phyloP scores from a whole-genome alignment of 768 basidiomycete species.

The Mycena olivaceomarginata region DNA sequence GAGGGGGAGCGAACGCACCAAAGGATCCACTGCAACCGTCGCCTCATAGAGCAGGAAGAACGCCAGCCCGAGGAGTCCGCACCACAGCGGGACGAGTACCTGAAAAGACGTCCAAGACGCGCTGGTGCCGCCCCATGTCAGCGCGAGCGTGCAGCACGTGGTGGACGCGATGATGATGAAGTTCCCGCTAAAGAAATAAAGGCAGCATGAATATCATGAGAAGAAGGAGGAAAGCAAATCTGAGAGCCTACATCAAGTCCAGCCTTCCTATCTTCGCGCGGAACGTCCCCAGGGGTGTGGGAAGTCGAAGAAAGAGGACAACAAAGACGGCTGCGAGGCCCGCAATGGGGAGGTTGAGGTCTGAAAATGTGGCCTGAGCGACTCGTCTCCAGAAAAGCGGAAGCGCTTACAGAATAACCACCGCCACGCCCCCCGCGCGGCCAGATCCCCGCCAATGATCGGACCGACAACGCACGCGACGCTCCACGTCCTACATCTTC shows the following conservation, averaged over 20 bases:
- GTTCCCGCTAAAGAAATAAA: conserved; percentile 54
- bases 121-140: conserved; percentile 65
- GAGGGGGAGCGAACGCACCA: conserved; percentile 49
- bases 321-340: conserved; percentile 51
- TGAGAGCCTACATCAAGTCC: conserved; percentile 57
- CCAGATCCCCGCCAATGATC: conserved; percentile 57
- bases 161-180: conserved; percentile 54
- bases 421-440: conserved; percentile 57
- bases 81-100: conserved; percentile 64
- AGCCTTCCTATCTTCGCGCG: conserved; percentile 57
- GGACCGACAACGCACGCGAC: conserved; percentile 57
- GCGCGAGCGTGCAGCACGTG: conserved; percentile 51
- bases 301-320: conserved; percentile 55
- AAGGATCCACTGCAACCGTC: conserved; percentile 53
- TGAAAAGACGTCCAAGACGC: conserved; percentile 62
- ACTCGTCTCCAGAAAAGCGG: background rate
- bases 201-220: background rate
- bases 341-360: conserved; percentile 62
- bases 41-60: conserved; percentile 62
- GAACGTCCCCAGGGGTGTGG: conserved; percentile 55
- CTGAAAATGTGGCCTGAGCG: conserved; percentile 40
- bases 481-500: conserved; percentile 53
- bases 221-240: background rate
- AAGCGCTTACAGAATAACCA: conserved; percentile 61
- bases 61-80: conserved; percentile 60